Conservation (phyloP, 2,329 filamentous ascomycete species). For the Sporothrix mexicana region DNA sequence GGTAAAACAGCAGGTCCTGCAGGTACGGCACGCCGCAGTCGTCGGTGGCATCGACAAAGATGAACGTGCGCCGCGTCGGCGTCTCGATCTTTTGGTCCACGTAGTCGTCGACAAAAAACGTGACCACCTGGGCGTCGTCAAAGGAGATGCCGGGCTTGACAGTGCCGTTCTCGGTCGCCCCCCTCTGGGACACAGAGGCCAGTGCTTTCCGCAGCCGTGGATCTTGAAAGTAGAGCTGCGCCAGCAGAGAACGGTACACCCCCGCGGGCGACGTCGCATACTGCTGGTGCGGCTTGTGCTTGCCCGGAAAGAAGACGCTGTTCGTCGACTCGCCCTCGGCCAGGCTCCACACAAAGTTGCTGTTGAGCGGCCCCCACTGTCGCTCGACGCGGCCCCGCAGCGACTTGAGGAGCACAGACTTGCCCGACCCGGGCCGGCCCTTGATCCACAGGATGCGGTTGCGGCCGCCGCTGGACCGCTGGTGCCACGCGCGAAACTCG, state of each 20-base stretch:
- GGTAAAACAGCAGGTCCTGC: constrained; percentile 41
- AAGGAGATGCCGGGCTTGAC: constrained; percentile 28
- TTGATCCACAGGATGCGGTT: constrained; percentile 45
- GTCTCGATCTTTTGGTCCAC: constrained; percentile 41
- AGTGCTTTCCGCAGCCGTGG: constrained; percentile 42
- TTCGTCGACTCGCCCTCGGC: constrained; percentile 40
- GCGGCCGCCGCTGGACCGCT: constrained; percentile 40
- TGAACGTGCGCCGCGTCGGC: constrained; percentile 41
- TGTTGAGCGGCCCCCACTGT: constrained; percentile 42
- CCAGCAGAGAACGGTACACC: constrained; percentile 43
- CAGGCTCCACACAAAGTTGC: constrained; percentile 40
- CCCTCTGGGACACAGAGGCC: constrained; percentile 13
- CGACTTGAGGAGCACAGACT: constrained; percentile 43
- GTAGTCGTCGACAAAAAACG: constrained; percentile 45
- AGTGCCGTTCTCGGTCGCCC: neutral
- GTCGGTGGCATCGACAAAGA: constrained; percentile 45
- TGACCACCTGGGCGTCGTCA: constrained; percentile 43
- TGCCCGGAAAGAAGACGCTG: constrained; percentile 37
- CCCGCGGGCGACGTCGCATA: constrained; percentile 38
- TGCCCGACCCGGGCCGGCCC: constrained; percentile 44
- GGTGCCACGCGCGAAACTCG: constrained; percentile 44
- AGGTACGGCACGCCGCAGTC: constrained; percentile 40
- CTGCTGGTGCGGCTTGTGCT: constrained; percentile 23
- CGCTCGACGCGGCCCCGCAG: constrained; percentile 41
- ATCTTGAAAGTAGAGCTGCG: constrained; percentile 44